Conservation (phyloP, 768 basidiomycete species). For the Filobasidium wieringae region DNA sequence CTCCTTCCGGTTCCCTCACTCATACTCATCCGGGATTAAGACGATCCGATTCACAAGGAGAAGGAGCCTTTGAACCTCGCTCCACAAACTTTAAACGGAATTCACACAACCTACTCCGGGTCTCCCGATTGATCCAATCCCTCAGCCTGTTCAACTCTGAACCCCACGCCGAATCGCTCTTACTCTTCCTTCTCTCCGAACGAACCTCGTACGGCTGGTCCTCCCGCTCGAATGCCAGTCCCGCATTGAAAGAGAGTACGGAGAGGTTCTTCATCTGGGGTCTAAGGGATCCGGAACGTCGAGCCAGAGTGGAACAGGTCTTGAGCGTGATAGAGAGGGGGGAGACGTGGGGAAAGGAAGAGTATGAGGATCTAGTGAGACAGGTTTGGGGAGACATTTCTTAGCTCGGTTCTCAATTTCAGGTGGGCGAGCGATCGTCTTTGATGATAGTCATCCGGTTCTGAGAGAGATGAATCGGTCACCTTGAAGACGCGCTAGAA, state of each 20-base stretch:
- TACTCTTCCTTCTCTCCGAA: slow-evolving; percentile 6
- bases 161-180: not conserved
- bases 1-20: slow-evolving; percentile 22
- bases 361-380: too few relatives aligned
- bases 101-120: slow-evolving; percentile 35
- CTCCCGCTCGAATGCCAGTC: not conserved
- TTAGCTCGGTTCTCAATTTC: too few relatives aligned
- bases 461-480: too few relatives aligned
- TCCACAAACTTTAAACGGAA: slow-evolving; percentile 21
- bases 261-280: slow-evolving; percentile 10
- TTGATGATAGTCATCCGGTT: too few relatives aligned
- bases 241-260: slow-evolving; percentile 1
- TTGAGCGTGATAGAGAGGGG: too few relatives aligned
- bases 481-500: too few relatives aligned
- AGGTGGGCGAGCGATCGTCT: too few relatives aligned
- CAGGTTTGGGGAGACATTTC: too few relatives aligned
- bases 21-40: too few relatives aligned
- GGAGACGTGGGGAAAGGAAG: too few relatives aligned
- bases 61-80: not conserved
- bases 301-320: not conserved
- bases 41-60: not conserved
- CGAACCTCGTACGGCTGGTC: slow-evolving; percentile 8
- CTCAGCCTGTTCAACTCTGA: slow-evolving; percentile 23
- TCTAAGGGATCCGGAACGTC: not conserved
- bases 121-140: slow-evolving; percentile 32